phyloP scores from a whole-genome alignment of 345 rosid genomes.

The Boechera stricta region DNA sequence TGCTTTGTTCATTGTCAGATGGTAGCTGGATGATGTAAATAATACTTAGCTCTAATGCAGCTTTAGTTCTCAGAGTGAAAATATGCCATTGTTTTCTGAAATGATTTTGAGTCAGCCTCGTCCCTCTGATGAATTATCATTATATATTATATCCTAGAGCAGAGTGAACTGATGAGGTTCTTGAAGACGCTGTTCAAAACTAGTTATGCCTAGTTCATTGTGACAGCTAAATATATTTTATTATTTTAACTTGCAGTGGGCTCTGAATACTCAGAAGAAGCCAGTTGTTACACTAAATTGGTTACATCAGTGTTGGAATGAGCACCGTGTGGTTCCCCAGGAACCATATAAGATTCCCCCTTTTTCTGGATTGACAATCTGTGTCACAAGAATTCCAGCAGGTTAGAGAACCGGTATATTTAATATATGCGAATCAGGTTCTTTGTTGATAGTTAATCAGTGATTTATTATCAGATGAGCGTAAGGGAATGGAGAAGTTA shows the following conservation, averaged over 20 bases:
- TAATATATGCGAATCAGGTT: conserved; percentile 21
- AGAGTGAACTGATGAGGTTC: conserved; percentile 31
- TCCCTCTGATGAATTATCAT: conserved; percentile 19
- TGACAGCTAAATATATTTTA: conserved; percentile 13
- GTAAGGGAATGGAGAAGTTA: conserved; percentile 75
- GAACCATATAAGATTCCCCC: conserved; percentile 90
- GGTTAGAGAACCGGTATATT: conserved; percentile 52
- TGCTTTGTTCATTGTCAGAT: conserved; percentile 13
- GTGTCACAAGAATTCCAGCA: conserved; percentile 78
- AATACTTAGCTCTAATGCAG: conserved; percentile 18
- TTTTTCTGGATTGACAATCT: conserved; percentile 80
- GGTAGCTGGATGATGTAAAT: conserved; percentile 13
- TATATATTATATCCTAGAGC: conserved; percentile 9
- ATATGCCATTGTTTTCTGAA: conserved; percentile 8
- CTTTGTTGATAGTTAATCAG: conserved; percentile 41
- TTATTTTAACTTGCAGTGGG: conserved; percentile 69
- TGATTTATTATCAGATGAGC: conserved; percentile 60
- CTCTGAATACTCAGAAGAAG: conserved; percentile 77
- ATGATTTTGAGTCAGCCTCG: conserved; percentile 12
- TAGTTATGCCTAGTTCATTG: conserved; percentile 24
- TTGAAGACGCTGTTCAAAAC: conserved; percentile 36
- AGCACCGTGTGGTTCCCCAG: conserved; percentile 94
- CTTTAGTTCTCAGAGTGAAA: conserved; percentile 14
- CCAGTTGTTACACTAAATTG: conserved; percentile 78
- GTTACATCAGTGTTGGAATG: conserved; percentile 87